phyloP scores from a whole-genome alignment of 306 rosid genomes.

The Cyamopsis tetragonoloba region DNA sequence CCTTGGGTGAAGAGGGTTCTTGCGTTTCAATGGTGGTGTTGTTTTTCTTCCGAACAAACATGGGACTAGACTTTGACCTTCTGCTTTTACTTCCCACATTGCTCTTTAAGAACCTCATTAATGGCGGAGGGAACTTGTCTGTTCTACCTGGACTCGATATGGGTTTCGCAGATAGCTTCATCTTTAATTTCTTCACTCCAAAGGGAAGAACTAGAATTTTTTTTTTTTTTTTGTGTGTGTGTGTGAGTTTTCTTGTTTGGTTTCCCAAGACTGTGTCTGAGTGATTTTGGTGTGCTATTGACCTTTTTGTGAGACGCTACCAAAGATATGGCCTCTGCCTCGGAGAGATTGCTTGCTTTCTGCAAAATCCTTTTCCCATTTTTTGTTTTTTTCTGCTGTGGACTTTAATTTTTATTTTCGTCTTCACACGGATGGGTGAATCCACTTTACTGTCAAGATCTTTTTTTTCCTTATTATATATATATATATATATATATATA shows the following conservation, averaged over 20 bases:
- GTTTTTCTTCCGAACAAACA: constrained; percentile 71
- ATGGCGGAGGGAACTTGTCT: constrained; percentile 91
- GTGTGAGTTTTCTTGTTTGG: no score
- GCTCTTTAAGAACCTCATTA: constrained; percentile 79
- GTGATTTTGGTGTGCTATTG: constrained; percentile 14
- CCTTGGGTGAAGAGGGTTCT: constrained; percentile 96
- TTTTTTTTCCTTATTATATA: not conserved
- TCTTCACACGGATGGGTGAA: constrained; percentile 66
- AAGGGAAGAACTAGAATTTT: no score
- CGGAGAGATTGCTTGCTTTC: not conserved
- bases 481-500: no score
- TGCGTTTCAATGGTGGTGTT: constrained; percentile 55
- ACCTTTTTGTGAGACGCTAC: not conserved
- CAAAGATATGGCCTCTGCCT: not conserved
- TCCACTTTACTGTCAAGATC: constrained; percentile 28
- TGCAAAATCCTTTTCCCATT: constrained; percentile 19
- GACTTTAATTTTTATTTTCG: constrained; percentile 22
- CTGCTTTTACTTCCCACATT: constrained; percentile 76
- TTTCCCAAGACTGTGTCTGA: not conserved
- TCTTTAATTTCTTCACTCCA: no score
- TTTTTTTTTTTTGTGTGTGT: not conserved
- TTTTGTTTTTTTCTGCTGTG: constrained; percentile 16
- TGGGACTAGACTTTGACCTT: constrained; percentile 75
- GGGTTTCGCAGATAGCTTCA: constrained; percentile 63
- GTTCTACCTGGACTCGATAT: constrained; percentile 82